phyloP scores from a whole-genome alignment of 345 rosid genomes.

The Toxicodendron radicans region DNA sequence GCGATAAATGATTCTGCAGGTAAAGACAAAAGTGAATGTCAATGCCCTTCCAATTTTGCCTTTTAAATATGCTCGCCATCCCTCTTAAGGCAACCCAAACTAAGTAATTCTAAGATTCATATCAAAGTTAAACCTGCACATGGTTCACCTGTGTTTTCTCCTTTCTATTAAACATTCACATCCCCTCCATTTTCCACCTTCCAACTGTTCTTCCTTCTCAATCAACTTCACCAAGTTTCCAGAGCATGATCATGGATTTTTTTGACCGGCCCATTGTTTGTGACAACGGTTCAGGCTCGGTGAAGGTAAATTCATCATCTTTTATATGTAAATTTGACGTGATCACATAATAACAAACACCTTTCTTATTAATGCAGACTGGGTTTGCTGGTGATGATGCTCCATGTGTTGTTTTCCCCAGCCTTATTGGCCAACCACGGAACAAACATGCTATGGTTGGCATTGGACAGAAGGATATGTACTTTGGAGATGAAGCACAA shows the following conservation, averaged over 20 bases:
- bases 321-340: background rate
- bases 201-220: background rate
- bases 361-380: constrained; percentile 16
- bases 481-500: constrained; percentile 29
- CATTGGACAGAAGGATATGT: constrained; percentile 25
- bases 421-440: constrained; percentile 27
- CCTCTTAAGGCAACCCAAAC: constrained; percentile 15
- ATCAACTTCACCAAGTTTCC: background rate
- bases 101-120: constrained; percentile 18
- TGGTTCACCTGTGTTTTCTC: too few relatives aligned
- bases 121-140: background rate
- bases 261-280: constrained; percentile 20
- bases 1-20: too few relatives aligned
- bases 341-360: background rate
- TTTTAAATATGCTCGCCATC: constrained; percentile 5
- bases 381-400: constrained; percentile 39
- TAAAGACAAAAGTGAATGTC: background rate
- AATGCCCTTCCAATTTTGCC: too few relatives aligned
- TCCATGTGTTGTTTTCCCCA: constrained; percentile 27
- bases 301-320: constrained; percentile 18
- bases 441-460: constrained; percentile 24
- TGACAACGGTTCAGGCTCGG: constrained; percentile 22
- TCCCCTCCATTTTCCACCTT: background rate
- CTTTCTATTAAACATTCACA: background rate
- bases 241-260: constrained; percentile 1